Evolutionary conservation across 441 rosid species (phyloP), one percentile per base, ranked within the genome.

Genomic region (Euphorbia schlechtendalii): DNA sequence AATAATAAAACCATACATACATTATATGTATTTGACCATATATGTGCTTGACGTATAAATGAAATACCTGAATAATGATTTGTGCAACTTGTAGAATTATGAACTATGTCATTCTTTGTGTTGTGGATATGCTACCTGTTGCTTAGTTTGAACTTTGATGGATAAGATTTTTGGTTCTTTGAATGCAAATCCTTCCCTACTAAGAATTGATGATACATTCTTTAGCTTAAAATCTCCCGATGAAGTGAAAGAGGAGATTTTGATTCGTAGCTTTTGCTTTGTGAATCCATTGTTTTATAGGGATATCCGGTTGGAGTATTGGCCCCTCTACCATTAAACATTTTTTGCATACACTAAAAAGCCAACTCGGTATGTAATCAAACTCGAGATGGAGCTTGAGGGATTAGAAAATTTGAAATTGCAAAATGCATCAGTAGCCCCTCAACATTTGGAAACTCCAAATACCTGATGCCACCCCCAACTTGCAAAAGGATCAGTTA

Each of bases 1-100:
- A n/a, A 40, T 56, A 65, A 41, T 67, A 56, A 58, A 46, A 20
- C 40, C 38, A 58, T 30, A 46, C 46, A 58, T n/a, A 30, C 60
- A 28, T 2, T 28, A 7, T 30, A 27, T 30, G 21, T n/a, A 15
- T 27, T 28, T 56, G 0, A n/a, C n/a, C n/a, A n/a, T n/a, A n/a
- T n/a, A n/a, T 28, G 40, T 56, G 0, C 4, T 56, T 56, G 40
- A 56, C 30, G 8, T 66, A n/a, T 38, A 3, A 40, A 7, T 52
- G 15, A 53, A 11, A 25, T n/a, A 11, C 30, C 14, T 54, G 22
- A 51, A 34, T 17, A 28, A 27, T n/a, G 18, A 56, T 14, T 56
- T 25, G 3, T 56, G 18, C 60, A 56, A 30, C 21, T 28, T 25
- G 24, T 51, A 51, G 32, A 46, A 45, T 46, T 20, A 12, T 3